phyloP scores from a whole-genome alignment of 345 rosid species.

The Carallia pectinifolia region DNA sequence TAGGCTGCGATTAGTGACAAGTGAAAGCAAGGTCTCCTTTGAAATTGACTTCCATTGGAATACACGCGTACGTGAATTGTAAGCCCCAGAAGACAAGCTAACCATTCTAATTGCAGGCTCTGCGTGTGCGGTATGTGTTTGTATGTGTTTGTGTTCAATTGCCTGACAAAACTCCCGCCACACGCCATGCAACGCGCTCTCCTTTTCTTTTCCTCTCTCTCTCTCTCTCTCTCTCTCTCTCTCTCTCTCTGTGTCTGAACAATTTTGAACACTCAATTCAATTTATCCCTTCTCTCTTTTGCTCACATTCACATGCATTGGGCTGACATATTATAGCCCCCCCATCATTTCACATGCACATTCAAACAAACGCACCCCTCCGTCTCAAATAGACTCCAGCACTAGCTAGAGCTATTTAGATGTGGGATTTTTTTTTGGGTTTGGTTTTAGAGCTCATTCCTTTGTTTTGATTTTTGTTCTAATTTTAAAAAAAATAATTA shows the following conservation, averaged over 20 bases:
- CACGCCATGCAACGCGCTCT: slow-evolving; percentile 44
- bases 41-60: too few species aligned
- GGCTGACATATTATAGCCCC: slow-evolving; percentile 38
- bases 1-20: too few species aligned
- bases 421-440: too few species aligned
- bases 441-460: too few species aligned
- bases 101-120: too few species aligned
- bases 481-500: too few species aligned
- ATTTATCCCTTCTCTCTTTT: background rate
- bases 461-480: too few species aligned
- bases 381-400: background rate
- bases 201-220: slow-evolving; percentile 10
- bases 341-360: slow-evolving; percentile 56
- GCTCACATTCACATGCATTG: slow-evolving; percentile 44
- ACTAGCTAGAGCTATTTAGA: background rate
- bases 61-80: too few species aligned
- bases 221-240: slow-evolving; percentile 13
- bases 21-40: too few species aligned
- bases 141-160: slow-evolving; percentile 10
- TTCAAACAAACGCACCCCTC: slow-evolving; percentile 17
- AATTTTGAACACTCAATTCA: slow-evolving; percentile 5
- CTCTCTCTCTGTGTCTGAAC: background rate
- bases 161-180: slow-evolving; percentile 42
- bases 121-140: too few species aligned
- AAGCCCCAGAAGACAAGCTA: too few species aligned